phyloP scores from a whole-genome alignment of 257 asterid genomes.

The Solanum okadae region DNA sequence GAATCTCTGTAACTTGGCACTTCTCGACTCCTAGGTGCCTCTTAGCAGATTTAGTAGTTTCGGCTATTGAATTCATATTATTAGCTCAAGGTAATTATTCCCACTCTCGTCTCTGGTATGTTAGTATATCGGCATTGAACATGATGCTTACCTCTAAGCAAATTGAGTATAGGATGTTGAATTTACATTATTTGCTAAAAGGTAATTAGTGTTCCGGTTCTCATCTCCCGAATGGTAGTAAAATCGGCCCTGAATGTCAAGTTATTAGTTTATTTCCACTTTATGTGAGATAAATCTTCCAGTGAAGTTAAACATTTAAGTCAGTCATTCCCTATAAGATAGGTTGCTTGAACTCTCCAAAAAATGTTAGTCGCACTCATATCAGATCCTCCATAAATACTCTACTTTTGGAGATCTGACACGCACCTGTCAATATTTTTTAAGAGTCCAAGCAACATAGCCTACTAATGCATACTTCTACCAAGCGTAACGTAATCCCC shows the following conservation, averaged over 20 bases:
- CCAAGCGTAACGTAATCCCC: background rate
- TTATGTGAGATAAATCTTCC: background rate
- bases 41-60: background rate
- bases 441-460: background rate
- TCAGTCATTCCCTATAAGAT: background rate
- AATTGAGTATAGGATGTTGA: background rate
- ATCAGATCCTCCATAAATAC: background rate
- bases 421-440: background rate
- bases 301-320: background rate
- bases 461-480: background rate
- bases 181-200: background rate
- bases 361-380: background rate
- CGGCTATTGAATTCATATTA: background rate
- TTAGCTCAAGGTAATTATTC: background rate
- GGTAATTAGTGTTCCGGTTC: background rate
- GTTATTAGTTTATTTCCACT: background rate
- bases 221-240: background rate
- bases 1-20: background rate
- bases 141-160: background rate
- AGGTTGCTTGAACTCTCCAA: background rate
- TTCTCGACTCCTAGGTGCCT: background rate
- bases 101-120: background rate
- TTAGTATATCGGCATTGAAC: background rate
- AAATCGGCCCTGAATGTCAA: background rate
- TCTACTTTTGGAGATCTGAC: background rate